These are phyloP conservation scores for Didymella keratinophila DNA, from an alignment of 2,329 filamentous ascomycete genomes.

Conservation along the genomic window DNA sequence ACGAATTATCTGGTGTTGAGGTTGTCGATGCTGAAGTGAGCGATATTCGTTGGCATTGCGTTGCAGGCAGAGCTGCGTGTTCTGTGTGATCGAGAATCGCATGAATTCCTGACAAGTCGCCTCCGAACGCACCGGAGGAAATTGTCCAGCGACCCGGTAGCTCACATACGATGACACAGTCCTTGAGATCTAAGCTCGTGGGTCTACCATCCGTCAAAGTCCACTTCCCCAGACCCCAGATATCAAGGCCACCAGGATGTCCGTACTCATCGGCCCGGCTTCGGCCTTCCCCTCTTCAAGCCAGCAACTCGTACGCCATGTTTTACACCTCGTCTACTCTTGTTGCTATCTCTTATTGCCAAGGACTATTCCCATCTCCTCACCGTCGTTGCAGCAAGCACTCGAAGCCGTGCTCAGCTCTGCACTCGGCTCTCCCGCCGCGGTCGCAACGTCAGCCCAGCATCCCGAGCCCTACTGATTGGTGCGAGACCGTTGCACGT, in stretches of 20 bases:
- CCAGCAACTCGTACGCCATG: not conserved
- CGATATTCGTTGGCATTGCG: too few relatives aligned
- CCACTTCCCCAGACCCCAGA: conserved; percentile 18
- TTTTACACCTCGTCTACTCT: not conserved
- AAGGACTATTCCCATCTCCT: not conserved
- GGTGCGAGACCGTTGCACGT: conserved; percentile 3
- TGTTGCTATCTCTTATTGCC: not conserved
- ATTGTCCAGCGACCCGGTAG: too few relatives aligned
- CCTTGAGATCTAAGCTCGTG: not conserved
- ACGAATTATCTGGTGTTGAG: too few relatives aligned
- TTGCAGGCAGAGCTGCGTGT: too few relatives aligned
- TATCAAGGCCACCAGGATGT: not conserved
- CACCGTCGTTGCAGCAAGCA: not conserved
- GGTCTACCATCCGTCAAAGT: not conserved
- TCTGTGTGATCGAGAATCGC: too few relatives aligned
- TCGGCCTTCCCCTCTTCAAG: not conserved
- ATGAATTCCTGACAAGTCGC: too few relatives aligned
- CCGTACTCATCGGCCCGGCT: conserved; percentile 11
- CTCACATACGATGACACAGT: not conserved
- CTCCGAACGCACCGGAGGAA: too few relatives aligned
- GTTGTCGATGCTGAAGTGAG: too few relatives aligned
- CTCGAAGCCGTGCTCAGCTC: not conserved
- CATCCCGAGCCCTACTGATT: not conserved
- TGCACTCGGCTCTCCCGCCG: not conserved
- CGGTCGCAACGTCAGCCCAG: conserved; percentile 7